phyloP scores from a whole-genome alignment of 768 basidiomycete genomes.

The Boletus rubroflammeus region DNA sequence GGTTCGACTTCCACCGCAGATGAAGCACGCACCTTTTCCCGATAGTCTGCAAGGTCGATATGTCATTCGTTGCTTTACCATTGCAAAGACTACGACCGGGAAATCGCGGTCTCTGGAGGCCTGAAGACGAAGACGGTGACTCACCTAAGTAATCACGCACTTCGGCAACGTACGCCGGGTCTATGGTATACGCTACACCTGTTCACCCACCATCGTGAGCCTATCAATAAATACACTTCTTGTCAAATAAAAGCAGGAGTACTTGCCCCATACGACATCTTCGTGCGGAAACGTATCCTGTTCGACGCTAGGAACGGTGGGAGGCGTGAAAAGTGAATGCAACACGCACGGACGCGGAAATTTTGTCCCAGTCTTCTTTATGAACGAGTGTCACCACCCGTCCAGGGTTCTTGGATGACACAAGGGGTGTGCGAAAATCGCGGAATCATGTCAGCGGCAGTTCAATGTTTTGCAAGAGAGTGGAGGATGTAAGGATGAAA shows the following conservation, averaged over 20 bases:
- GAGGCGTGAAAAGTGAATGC: neutral
- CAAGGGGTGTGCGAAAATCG: neutral
- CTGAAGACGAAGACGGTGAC: slow-evolving; percentile 1
- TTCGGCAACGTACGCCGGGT: slow-evolving; percentile 67
- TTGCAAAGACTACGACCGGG: neutral
- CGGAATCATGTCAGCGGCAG: neutral
- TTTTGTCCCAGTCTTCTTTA: slow-evolving; percentile 81
- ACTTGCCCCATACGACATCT: slow-evolving; percentile 61
- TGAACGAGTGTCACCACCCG: slow-evolving; percentile 88
- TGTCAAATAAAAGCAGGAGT: neutral
- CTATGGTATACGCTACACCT: slow-evolving; percentile 88
- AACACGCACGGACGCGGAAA: slow-evolving; percentile 58
- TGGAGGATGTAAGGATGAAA: neutral
- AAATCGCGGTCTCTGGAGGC: neutral
- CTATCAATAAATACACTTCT: neutral
- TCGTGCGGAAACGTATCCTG: slow-evolving; percentile 33
- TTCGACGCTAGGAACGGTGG: neutral
- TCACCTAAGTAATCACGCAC: slow-evolving; percentile 82
- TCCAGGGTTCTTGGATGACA: slow-evolving; percentile 60
- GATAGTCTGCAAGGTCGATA: slow-evolving; percentile 52
- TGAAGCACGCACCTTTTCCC: slow-evolving; percentile 64
- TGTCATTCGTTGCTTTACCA: neutral
- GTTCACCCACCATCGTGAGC: neutral
- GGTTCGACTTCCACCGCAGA: neutral
- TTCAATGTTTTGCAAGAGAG: neutral